phyloP scores from a whole-genome alignment of 179 eudicot species.

The Silene vulgaris region DNA sequence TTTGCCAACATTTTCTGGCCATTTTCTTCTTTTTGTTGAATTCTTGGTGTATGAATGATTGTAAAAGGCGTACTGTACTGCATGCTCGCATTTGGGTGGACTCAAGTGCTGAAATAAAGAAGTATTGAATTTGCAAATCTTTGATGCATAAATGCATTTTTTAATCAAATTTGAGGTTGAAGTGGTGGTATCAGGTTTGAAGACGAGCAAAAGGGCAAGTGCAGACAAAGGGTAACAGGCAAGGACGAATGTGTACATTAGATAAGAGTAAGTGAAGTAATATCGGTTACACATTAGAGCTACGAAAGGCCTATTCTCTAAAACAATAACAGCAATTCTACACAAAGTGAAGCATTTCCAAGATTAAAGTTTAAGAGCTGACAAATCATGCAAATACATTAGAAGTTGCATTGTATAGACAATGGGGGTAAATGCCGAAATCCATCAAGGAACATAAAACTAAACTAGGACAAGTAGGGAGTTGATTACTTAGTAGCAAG shows the following conservation, averaged over 20 bases:
- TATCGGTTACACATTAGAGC: conserved; percentile 8
- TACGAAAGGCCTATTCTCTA: neutral
- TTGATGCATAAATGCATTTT: neutral
- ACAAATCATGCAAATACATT: too few species aligned
- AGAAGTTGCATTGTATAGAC: neutral
- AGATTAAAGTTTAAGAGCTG: neutral
- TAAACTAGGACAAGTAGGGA: neutral
- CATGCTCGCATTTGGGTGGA: conserved; percentile 3
- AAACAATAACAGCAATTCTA: conserved; percentile 14
- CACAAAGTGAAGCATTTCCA: conserved; percentile 9
- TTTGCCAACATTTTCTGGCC: too few species aligned
- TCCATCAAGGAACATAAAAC: neutral
- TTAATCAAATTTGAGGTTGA: neutral
- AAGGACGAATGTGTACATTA: neutral
- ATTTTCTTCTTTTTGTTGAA: too few species aligned
- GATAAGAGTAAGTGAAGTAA: neutral
- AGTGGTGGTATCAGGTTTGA: neutral
- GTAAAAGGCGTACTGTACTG: too few species aligned
- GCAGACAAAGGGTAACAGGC: neutral
- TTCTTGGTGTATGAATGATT: too few species aligned
- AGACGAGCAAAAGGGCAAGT: neutral
- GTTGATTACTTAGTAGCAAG: neutral
- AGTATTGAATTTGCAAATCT: conserved; percentile 7
- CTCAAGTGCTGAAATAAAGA: conserved; percentile 1
- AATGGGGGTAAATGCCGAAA: neutral